Evolutionary conservation across 2,329 filamentous ascomycete genomes (phyloP).

Genomic region (Rhynchosporium graminicola): DNA sequence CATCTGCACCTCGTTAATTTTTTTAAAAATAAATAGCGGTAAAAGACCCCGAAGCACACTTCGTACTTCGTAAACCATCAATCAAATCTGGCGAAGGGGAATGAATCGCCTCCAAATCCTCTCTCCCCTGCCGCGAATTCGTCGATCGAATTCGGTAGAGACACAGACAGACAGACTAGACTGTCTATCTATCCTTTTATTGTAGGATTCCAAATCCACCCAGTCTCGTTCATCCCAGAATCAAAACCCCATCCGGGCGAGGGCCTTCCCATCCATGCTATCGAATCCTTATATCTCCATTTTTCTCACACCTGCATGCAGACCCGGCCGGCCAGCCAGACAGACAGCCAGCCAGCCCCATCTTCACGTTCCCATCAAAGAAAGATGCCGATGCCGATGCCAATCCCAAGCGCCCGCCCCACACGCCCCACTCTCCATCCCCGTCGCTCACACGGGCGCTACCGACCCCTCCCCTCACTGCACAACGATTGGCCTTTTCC

Average conservation of each 20-base stretch:
- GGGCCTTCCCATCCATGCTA: too few relatives aligned
- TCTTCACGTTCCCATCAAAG: background rate
- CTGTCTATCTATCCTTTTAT: too few relatives aligned
- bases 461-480: background rate
- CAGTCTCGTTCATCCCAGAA: background rate
- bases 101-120: background rate
- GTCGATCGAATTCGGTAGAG: too few relatives aligned
- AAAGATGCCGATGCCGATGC: background rate
- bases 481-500: background rate
- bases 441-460: slow-evolving; percentile 2
- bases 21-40: background rate
- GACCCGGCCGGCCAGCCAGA: background rate
- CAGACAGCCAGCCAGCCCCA: background rate
- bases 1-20: slow-evolving; percentile 1
- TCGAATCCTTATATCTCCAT: too few relatives aligned
- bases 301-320: too few relatives aligned
- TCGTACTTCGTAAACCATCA: background rate
- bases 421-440: background rate
- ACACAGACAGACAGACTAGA: too few relatives aligned
- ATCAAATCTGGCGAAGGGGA: background rate
- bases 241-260: too few relatives aligned
- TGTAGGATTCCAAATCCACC: background rate
- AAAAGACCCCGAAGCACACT: background rate
- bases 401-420: slow-evolving; percentile 6
- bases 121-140: background rate